These are phyloP conservation scores for Fagus crenata DNA, from an alignment of 306 rosid genomes.

Conservation along the genomic window DNA sequence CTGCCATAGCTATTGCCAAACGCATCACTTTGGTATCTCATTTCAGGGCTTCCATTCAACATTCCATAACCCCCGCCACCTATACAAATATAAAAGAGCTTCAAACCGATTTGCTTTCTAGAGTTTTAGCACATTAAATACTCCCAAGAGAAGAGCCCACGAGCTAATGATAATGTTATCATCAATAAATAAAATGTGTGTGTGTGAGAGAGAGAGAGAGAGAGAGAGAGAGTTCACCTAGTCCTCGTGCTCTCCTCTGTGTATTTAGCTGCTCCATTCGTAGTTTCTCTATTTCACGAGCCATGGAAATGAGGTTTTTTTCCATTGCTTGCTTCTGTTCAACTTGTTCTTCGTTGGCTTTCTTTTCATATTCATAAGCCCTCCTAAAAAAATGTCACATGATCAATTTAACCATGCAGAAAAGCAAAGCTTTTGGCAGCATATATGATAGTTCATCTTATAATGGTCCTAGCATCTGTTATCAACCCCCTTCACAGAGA, in stretches of 20 bases:
- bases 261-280: slow-evolving; percentile 39
- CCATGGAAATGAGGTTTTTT: slow-evolving; percentile 50
- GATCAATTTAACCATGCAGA: slow-evolving; percentile 25
- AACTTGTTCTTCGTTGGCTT: slow-evolving; percentile 41
- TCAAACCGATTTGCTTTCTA: slow-evolving; percentile 26
- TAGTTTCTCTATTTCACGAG: slow-evolving; percentile 48
- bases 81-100: slow-evolving; percentile 25
- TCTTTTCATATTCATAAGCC: slow-evolving; percentile 49
- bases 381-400: slow-evolving; percentile 35
- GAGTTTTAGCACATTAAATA: not conserved
- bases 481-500: slow-evolving; percentile 10
- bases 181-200: slow-evolving; percentile 6
- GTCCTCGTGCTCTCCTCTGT: slow-evolving; percentile 32
- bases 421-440: slow-evolving; percentile 8
- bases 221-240: slow-evolving; percentile 37
- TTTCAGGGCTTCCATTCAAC: slow-evolving; percentile 44
- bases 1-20: slow-evolving; percentile 34
- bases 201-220: too few relatives aligned
- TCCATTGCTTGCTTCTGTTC: slow-evolving; percentile 50
- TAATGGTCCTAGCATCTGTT: not conserved
- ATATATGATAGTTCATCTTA: not conserved
- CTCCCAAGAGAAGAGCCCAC: not conserved
- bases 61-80: slow-evolving; percentile 41
- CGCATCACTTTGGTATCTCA: slow-evolving; percentile 37
- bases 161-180: not conserved